Evolutionary conservation across 306 rosid species (phyloP), one percentile per base, ranked within the genome.

Genomic region (Lathyrus sativus): DNA sequence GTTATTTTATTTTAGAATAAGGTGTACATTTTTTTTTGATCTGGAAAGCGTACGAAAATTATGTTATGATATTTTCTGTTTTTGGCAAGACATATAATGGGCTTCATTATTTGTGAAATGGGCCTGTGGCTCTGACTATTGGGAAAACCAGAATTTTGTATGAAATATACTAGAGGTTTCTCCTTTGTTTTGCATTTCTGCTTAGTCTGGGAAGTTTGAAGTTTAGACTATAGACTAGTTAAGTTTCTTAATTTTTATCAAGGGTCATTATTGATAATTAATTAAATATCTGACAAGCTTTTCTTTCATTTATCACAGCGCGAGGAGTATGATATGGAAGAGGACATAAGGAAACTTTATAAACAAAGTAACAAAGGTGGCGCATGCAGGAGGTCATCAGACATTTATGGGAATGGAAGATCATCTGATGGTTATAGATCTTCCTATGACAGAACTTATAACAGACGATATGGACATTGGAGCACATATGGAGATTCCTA

Each of bases 261-360:
- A 68, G 75, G 59, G 41, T 60, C 44, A 37, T 43, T 75, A 24
- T 55, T 42, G 62, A 42, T 66, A 19, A 69, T 72, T 64, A 44
- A 67, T 68, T 37, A 38, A 9, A 42, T 61, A 69, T 46, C 74
- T 73, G 70, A 74, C 35, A 14, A 65, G 48, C 13, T 68, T 29
- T 74, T 2, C 19, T 59, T 61, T 53, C 19, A 46, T 80, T 57
- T 61, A 70, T 76, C 41, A 19, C 48, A 93, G 98, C 93, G 95
- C 28, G 72, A 93, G 11, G 85, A 90, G 42, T 87, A 90, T 75
- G 98, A 93, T 81, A 45, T 88, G 54, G 93, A 90, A 64, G 96
- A 93, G 88, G 95, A 86, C 62, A 11, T 83, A 71, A 88, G 96
- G 68, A 92, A 81, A 77, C 61, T 83, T 57, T 37, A 77, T 26